Evolutionary conservation across 305 asterid species (phyloP), one percentile per base, ranked within the genome.

Genomic region (Solanum hybrid): DNA sequence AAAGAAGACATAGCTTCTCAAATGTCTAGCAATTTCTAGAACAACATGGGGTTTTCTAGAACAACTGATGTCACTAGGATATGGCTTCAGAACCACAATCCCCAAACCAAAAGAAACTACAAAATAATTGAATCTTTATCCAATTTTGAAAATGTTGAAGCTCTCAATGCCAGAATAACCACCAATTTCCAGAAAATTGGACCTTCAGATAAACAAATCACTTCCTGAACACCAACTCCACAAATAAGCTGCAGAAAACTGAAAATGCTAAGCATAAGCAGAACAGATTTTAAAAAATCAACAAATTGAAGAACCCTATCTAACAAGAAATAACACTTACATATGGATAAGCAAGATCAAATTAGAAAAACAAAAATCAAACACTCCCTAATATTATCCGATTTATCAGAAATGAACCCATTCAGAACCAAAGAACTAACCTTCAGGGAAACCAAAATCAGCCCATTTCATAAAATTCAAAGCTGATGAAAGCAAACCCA

Each of bases 1-100:
- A 82, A 91, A 24, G 95, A 86, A 92, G 90, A 89, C 96, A 94
- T 93, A 71, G 90, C 93, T 92, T 79, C 72, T 88, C 80, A 56
- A 89, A 88, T 66, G 31, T 79, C 2, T 10, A 72, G 86, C 29
- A 86, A 22, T 88, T 81, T 91, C 85, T 60, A 80, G 22, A 77
- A 40, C 69, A 89, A 78, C 79, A 56, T 60, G 27, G 84, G 79
- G 84, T 71, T 79, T 42, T 46, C 32, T 36, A 35, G 29, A 20
- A 35, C 46, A 78, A 78, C 51, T 35, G 10, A 35, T 35, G 82
- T 77, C 82, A 77, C 82, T 77, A 5, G 29, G 82, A 34, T 77
- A 29, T 80, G 87, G 37, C 87, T 81, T 81, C 56, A 37, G 24
- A 80, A 80, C 86, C 69, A 80, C 86, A 80, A 24, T 40, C 37